Conservation (phyloP, 495 filamentous ascomycete genomes). For the Penicillium arizonense region DNA sequence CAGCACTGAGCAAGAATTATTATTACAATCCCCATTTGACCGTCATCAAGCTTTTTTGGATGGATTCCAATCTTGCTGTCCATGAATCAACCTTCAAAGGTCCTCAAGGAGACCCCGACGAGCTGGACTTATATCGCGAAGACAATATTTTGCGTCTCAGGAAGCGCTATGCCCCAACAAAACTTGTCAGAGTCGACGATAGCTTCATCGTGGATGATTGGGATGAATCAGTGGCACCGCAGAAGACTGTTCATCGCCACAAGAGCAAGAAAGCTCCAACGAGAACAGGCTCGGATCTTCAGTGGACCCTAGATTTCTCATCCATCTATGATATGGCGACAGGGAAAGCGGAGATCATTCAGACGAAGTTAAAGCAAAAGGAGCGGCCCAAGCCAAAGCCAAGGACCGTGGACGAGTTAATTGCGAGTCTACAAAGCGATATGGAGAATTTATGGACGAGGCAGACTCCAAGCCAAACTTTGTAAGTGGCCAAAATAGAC, state of each 20-base stretch:
- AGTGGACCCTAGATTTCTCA: slow-evolving; percentile 34
- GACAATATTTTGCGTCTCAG: slow-evolving; percentile 24
- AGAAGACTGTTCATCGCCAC: not conserved
- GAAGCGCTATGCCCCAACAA: slow-evolving; percentile 13
- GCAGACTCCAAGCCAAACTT: slow-evolving; percentile 17
- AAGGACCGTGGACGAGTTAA: slow-evolving; percentile 16
- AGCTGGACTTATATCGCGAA: slow-evolving; percentile 8
- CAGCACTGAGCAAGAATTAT: slow-evolving; percentile 6
- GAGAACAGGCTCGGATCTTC: slow-evolving; percentile 6
- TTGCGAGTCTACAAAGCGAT: slow-evolving; percentile 15
- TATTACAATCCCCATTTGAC: slow-evolving; percentile 20
- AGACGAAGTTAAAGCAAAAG: not conserved
- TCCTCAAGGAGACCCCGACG: slow-evolving; percentile 6
- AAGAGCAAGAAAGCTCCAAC: not conserved
- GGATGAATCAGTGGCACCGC: slow-evolving; percentile 27
- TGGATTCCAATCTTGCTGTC: slow-evolving; percentile 33
- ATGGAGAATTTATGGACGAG: not conserved
- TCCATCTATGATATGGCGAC: slow-evolving; percentile 26
- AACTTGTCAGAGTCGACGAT: slow-evolving; percentile 8
- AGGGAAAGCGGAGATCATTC: slow-evolving; percentile 10
- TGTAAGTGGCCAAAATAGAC: slow-evolving; percentile 12
- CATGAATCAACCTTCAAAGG: slow-evolving; percentile 33
- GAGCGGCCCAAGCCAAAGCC: not conserved
- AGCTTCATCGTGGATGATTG: slow-evolving; percentile 40
- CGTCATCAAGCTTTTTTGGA: slow-evolving; percentile 38